A percentile compares a stretch with the other conserved stretches of the same genome.
Conservation (phyloP, 306 rosid species). For the Malus orientalis region DNA sequence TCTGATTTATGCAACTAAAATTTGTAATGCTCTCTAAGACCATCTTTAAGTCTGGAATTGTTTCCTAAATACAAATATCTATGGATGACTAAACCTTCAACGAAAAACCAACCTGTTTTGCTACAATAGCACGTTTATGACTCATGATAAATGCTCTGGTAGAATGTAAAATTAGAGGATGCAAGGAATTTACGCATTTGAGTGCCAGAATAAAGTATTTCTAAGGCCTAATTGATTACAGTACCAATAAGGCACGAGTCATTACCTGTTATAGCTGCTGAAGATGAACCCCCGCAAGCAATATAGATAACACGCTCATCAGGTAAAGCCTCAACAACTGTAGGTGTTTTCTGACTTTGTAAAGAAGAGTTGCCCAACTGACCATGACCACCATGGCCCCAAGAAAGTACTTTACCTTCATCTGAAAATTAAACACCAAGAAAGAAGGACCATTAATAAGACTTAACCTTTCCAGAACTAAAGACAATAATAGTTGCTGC, state of each 20-base stretch:
- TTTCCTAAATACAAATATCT: neutral
- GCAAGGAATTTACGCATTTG: neutral
- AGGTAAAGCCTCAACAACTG: conserved; percentile 55
- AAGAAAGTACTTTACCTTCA: conserved; percentile 85
- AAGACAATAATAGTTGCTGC: neutral
- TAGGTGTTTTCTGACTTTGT: conserved; percentile 57
- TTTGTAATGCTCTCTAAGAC: neutral
- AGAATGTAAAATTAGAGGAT: neutral
- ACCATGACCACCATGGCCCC: conserved; percentile 97
- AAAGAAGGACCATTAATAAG: conserved; percentile 10
- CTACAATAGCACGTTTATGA: neutral
- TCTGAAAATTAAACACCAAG: conserved; percentile 33
- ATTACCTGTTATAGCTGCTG: conserved; percentile 81
- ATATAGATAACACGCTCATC: conserved; percentile 46
- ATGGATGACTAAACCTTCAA: neutral
- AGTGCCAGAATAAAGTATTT: neutral
- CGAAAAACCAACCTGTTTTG: neutral
- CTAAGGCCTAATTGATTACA: neutral
- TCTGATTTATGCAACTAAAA: neutral
- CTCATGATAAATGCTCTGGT: neutral
- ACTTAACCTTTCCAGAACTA: neutral
- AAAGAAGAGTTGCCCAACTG: conserved; percentile 82
- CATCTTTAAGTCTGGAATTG: neutral
- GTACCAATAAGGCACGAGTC: neutral
- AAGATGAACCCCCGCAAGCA: conserved; percentile 83